Percentiles rank a stretch among this genome's conserved stretches.
phyloP scores from a whole-genome alignment of 139 green algal genomes.

The Limnomonas spitsbergensis region DNA sequence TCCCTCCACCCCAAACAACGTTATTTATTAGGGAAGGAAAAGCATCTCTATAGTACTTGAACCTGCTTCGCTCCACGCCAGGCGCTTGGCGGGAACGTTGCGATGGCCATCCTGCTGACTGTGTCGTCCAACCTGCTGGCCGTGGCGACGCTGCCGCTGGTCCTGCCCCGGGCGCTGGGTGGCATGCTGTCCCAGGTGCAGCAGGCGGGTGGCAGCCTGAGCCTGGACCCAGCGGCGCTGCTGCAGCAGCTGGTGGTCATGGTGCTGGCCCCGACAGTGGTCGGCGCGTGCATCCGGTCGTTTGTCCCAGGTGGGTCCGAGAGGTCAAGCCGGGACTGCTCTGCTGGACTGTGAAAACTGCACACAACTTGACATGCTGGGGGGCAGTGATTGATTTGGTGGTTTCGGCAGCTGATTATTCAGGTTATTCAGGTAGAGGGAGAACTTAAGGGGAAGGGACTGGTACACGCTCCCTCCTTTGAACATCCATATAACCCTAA shows the following conservation, averaged over 20 bases:
- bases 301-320: conserved; percentile 8
- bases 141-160: conserved; percentile 66
- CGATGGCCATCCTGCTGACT: conserved; percentile 71
- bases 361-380: neutral
- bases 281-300: conserved; percentile 1
- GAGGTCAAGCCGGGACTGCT: neutral
- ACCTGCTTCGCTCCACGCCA: too few relatives aligned
- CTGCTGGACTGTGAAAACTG: neutral
- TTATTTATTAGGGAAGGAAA: too few relatives aligned
- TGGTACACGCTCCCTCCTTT: too few relatives aligned
- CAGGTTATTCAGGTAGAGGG: too few relatives aligned
- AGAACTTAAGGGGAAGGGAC: too few relatives aligned
- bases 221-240: conserved; percentile 35
- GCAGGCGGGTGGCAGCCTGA: conserved; percentile 24
- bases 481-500: too few relatives aligned
- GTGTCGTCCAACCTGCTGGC: conserved; percentile 62
- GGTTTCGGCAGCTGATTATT: neutral
- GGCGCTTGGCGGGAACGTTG: conserved; percentile 56
- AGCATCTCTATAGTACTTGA: too few relatives aligned
- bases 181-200: neutral
- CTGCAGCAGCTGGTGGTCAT: conserved; percentile 60
- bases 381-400: neutral
- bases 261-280: conserved; percentile 36
- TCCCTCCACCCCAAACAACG: too few relatives aligned
- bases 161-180: conserved; percentile 53